These are phyloP conservation scores for Pneumocystis sp. DNA, from an alignment of 1,139 yeast species.

Conservation along the genomic window DNA sequence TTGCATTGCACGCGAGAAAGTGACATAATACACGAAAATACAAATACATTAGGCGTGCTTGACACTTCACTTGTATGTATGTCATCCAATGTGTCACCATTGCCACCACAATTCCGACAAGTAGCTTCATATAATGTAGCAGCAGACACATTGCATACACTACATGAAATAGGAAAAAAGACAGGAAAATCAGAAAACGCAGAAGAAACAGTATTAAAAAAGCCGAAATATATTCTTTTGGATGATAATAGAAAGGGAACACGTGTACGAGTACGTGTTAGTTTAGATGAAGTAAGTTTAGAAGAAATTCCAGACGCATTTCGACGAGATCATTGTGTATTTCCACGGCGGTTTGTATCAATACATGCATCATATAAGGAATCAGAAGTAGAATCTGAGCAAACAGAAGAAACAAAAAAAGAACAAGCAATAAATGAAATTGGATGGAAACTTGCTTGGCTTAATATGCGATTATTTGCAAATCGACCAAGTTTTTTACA, in stretches of 20 bases:
- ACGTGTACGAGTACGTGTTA: not conserved
- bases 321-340: constrained; percentile 3
- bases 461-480: constrained; percentile 1
- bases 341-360: not conserved
- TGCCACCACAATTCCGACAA: constrained; percentile 2
- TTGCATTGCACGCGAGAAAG: not conserved
- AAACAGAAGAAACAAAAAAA: not conserved
- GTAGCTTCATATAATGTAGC: not conserved
- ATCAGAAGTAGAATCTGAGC: not conserved
- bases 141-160: constrained; percentile 10
- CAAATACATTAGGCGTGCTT: not conserved
- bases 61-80: not conserved
- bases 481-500: not conserved
- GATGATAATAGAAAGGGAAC: not conserved
- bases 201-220: not conserved
- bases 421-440: not conserved
- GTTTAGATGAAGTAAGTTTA: not conserved
- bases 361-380: not conserved
- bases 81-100: not conserved
- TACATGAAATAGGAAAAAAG: constrained; percentile 9
- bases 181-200: constrained; percentile 6
- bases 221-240: not conserved
- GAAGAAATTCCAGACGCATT: constrained; percentile 2
- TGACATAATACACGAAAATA: not conserved
- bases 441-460: constrained; percentile 3